Evolutionary conservation across 2,329 filamentous ascomycete species (phyloP).

Genomic region (Achaetomium macrosporum): DNA sequence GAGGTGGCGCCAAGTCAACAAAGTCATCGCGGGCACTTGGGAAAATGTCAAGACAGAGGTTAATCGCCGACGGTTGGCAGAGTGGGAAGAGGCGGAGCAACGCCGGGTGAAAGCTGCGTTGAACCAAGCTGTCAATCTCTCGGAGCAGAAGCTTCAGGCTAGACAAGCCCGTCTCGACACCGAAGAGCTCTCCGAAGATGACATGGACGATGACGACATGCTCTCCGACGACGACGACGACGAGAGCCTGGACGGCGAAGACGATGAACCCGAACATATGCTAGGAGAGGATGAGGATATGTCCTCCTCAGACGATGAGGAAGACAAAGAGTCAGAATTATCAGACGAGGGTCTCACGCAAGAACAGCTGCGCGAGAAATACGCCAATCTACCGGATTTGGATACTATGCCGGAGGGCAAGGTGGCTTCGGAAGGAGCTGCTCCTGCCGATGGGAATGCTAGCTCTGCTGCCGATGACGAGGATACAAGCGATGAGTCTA

Average conservation of each 20-base stretch:
- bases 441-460: slow-evolving; percentile 20
- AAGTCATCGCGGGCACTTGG: slow-evolving; percentile 51
- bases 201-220: slow-evolving; percentile 40
- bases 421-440: slow-evolving; percentile 18
- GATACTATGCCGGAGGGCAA: slow-evolving; percentile 28
- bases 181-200: slow-evolving; percentile 41
- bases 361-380: slow-evolving; percentile 64
- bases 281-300: slow-evolving; percentile 46
- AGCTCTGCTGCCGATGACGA: slow-evolving; percentile 31
- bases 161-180: slow-evolving; percentile 50
- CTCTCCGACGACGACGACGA: slow-evolving; percentile 38
- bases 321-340: slow-evolving; percentile 48
- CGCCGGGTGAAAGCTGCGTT: slow-evolving; percentile 60
- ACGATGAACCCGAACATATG: slow-evolving; percentile 27
- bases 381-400: slow-evolving; percentile 55
- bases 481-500: slow-evolving; percentile 58
- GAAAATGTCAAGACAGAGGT: slow-evolving; percentile 58
- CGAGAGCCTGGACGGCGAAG: slow-evolving; percentile 25
- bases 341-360: slow-evolving; percentile 62
- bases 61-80: slow-evolving; percentile 52
- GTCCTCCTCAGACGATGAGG: slow-evolving; percentile 59
- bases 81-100: slow-evolving; percentile 62
- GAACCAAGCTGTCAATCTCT: slow-evolving; percentile 67
- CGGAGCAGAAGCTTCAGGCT: slow-evolving; percentile 61
- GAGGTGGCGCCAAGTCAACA: slow-evolving; percentile 67